Evolutionary conservation across 768 basidiomycete species (phyloP), one percentile per base, ranked within the genome.

Genomic region (Auriculariales sp.): DNA sequence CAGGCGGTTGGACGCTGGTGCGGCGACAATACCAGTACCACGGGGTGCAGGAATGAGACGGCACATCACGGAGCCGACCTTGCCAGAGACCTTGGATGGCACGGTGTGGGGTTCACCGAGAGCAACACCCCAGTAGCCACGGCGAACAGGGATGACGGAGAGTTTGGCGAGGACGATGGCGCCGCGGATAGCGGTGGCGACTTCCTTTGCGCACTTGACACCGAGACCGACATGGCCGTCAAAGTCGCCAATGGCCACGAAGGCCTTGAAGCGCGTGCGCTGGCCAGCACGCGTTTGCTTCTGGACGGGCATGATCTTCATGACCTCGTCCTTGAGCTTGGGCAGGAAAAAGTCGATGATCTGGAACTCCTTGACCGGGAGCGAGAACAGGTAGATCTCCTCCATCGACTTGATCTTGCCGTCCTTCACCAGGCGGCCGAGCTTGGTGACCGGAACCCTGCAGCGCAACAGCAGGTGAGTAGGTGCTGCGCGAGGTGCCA

Each of bases 331-430:
- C 78, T 99, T 99, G 71, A 99, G 86, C 66, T 89, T 88, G 59
- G 95, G 95, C 45, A 98, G 79, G 89, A 99, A 97, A 67, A 84
- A 81, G 74, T 99, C 95, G 76, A 99, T 85, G 69, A 99, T 95
- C 71, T 99, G 95, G 77, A 72, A 98, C 71, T 99, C 95, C 73
- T 98, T 99, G 70, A 99, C 87, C 53, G 94, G 93, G 56, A 99
- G 85, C 25, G 95, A 99, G 82, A 98, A 99, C 64, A 99, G 92
- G 72, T 98, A 99, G 70, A 98, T 97, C 66, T 99, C 95, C 67
- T 99, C 95, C 79, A 99, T 93, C 45, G 92, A 95, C 72, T 94
- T 97, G 74, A 99, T 97, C 74, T 98, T 98, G 59, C 94, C 94
- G 61, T 98, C 95, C 72, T 95, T 97, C 39, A 97, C 93, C 62